Evolutionary conservation across 1,284 basidiomycete species (phyloP).

Genomic region (Sanghuangporus weigelae): DNA sequence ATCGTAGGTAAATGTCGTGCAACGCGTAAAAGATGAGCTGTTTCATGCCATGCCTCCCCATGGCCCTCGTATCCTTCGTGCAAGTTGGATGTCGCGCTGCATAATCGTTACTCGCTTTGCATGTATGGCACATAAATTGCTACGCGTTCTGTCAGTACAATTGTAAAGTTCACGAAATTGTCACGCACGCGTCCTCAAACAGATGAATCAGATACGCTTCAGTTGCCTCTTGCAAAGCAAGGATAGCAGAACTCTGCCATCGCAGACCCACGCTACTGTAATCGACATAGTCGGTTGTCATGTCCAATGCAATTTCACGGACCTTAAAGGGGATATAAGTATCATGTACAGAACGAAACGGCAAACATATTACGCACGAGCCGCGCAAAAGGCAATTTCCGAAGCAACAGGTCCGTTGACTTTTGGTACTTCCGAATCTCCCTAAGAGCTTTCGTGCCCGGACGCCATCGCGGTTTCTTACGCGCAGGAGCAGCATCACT

Average conservation of each 20-base stretch:
- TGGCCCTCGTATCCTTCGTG: constrained; percentile 87
- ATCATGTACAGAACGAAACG: constrained; percentile 9
- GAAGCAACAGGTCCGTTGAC: constrained; percentile 82
- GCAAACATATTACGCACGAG: constrained; percentile 52
- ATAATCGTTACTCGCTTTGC: constrained; percentile 98
- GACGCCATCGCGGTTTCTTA: constrained; percentile 68
- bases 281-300: constrained; percentile 71
- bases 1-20: neutral
- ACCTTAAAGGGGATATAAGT: constrained; percentile 48
- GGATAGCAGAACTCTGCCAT: constrained; percentile 89
- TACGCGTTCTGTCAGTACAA: constrained; percentile 28
- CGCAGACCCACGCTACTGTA: constrained; percentile 61
- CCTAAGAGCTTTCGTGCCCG: constrained; percentile 83
- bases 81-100: constrained; percentile 96
- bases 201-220: constrained; percentile 92
- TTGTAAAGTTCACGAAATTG: constrained; percentile 4
- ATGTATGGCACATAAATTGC: constrained; percentile 94
- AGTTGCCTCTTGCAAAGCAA: constrained; percentile 91
- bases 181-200: constrained; percentile 91
- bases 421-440: constrained; percentile 95
- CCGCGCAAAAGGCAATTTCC: constrained; percentile 88
- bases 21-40: neutral
- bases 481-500: constrained; percentile 17
- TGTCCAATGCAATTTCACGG: constrained; percentile 85
- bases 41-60: constrained; percentile 47